Evolutionary conservation across 768 basidiomycete genomes (phyloP).

Genomic region (Boletus rufocinnamomeus): DNA sequence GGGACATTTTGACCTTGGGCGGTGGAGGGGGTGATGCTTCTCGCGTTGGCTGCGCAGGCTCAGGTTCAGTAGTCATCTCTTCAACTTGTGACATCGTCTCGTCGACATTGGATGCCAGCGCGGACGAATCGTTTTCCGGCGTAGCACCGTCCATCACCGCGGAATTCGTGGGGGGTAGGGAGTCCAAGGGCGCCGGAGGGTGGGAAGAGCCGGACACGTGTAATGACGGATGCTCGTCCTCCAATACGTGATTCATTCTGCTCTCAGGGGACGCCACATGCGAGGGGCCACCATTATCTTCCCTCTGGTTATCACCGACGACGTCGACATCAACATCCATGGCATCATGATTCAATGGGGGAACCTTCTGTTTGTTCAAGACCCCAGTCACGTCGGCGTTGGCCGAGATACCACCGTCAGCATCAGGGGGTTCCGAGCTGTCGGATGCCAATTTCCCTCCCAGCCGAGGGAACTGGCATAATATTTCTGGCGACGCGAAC

Average conservation of each 20-base stretch:
- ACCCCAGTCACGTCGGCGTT: not conserved
- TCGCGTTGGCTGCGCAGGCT: constrained; percentile 5
- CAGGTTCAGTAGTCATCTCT: constrained; percentile 11
- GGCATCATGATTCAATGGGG: constrained; percentile 7
- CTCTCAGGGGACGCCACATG: not conserved
- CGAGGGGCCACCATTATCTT: not conserved
- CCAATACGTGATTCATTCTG: not conserved
- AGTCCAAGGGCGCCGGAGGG: not conserved
- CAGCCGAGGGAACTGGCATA: constrained; percentile 18
- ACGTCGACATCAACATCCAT: constrained; percentile 27
- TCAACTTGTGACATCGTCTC: constrained; percentile 12
- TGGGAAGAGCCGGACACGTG: not conserved
- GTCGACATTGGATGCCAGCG: not conserved
- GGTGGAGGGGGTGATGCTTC: constrained; percentile 36
- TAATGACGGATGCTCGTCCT: not conserved
- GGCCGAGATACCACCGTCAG: not conserved
- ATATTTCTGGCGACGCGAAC: constrained; percentile 36
- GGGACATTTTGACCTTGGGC: constrained; percentile 56
- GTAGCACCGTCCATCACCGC: not conserved
- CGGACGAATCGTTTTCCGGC: constrained; percentile 1
- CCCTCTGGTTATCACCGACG: constrained; percentile 3
- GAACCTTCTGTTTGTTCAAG: not conserved
- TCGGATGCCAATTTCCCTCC: constrained; percentile 1
- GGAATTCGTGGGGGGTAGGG: not conserved
- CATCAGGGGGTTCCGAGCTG: constrained; percentile 1